These are phyloP conservation scores for Firmiana major DNA, from an alignment of 345 rosid species.

Conservation along the genomic window DNA sequence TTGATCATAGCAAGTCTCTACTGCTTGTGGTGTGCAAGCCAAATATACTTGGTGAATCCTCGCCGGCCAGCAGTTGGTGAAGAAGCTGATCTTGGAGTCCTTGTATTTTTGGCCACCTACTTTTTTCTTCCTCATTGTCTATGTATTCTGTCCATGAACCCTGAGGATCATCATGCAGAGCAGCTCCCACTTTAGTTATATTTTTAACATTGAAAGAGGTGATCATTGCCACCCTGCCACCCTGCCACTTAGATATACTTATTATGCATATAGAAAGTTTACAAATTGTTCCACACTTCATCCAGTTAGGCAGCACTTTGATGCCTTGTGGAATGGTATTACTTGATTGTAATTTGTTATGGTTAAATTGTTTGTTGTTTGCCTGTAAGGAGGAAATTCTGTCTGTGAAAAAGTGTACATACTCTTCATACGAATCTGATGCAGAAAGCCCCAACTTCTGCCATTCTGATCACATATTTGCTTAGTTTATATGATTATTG, in stretches of 20 bases:
- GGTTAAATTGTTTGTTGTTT: neutral
- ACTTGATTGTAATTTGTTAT: neutral
- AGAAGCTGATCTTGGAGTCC: constrained; percentile 73
- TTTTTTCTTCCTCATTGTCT: constrained; percentile 53
- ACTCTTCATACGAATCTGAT: neutral
- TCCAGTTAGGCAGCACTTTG: neutral
- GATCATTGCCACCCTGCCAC: neutral
- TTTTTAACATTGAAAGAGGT: neutral
- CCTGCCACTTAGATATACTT: neutral
- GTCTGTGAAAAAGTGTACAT: neutral
- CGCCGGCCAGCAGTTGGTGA: constrained; percentile 66
- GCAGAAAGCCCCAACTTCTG: neutral
- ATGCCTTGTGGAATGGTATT: neutral
- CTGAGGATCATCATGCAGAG: constrained; percentile 22
- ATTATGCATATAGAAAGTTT: neutral
- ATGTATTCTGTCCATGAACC: constrained; percentile 46
- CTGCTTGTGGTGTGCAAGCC: constrained; percentile 63
- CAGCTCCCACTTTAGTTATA: constrained; percentile 31
- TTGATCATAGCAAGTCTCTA: constrained; percentile 41
- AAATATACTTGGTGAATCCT: constrained; percentile 53
- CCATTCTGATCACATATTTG: neutral
- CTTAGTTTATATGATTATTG: neutral
- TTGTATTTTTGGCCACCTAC: constrained; percentile 40
- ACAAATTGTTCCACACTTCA: neutral
- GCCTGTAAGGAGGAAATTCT: neutral